Percentiles rank a stretch among this genome's conserved stretches.
phyloP scores from a whole-genome alignment of 2,329 filamentous ascomycete genomes.

The Tolypocladium sp. region DNA sequence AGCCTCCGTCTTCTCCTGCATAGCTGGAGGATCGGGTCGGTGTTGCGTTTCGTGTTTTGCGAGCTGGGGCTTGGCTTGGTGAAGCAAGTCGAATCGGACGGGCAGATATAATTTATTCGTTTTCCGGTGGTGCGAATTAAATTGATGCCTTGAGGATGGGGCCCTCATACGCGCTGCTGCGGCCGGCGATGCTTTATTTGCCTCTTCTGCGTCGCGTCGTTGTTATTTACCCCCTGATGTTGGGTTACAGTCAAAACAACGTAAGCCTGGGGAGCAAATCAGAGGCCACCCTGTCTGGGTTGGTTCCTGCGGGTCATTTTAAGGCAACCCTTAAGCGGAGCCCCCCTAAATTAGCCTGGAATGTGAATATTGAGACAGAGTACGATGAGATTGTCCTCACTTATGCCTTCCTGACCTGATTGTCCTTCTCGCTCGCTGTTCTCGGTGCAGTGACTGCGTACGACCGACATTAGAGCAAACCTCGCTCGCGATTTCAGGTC shows the following conservation, averaged over 20 bases:
- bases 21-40: neutral
- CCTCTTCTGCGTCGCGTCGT: neutral
- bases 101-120: neutral
- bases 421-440: too few species aligned
- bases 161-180: neutral
- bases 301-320: too few species aligned
- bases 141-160: neutral
- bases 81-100: neutral
- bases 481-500: too few species aligned
- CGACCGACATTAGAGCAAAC: too few species aligned
- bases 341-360: too few species aligned
- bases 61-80: neutral
- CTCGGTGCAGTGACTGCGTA: too few species aligned
- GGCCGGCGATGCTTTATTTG: neutral
- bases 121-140: neutral
- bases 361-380: too few species aligned
- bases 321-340: too few species aligned
- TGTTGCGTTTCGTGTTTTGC: neutral
- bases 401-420: too few species aligned
- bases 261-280: neutral
- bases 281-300: too few species aligned
- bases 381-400: too few species aligned
- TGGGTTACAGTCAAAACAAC: neutral
- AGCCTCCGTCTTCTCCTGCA: neutral
- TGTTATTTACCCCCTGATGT: neutral